phyloP scores from a whole-genome alignment of 2,329 filamentous ascomycete genomes.

The Proliferodiscus dingleyae region DNA sequence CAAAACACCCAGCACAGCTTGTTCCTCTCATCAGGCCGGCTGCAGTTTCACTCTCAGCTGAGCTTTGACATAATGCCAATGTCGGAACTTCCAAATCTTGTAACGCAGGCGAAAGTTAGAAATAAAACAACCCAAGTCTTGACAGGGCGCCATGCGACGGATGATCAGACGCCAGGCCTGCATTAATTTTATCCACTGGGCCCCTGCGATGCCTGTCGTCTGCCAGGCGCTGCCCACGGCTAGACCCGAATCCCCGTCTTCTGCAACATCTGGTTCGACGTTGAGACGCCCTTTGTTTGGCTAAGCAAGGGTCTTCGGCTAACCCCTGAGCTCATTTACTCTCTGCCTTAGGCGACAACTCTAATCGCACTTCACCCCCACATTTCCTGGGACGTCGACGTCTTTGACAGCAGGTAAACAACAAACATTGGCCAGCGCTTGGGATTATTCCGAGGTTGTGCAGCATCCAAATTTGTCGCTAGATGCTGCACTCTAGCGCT shows the following conservation, averaged over 20 bases:
- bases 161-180: conserved; percentile 7
- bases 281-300: conserved; percentile 9
- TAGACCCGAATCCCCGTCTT: not conserved
- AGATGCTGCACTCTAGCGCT: not conserved
- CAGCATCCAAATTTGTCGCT: not conserved
- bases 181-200: conserved; percentile 2
- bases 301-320: not conserved
- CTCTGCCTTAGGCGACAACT: not conserved
- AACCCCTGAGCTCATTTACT: not conserved
- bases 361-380: not conserved
- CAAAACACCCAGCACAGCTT: not conserved
- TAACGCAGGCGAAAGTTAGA: not conserved
- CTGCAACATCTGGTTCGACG: conserved; percentile 4
- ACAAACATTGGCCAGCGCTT: not conserved
- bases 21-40: not conserved
- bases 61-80: not conserved
- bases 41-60: too few relatives aligned
- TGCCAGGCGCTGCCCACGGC: not conserved
- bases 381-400: not conserved
- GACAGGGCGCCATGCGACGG: not conserved
- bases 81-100: not conserved
- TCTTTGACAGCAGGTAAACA: not conserved
- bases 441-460: not conserved
- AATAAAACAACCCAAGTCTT: conserved; percentile 1
- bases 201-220: not conserved